Evolutionary conservation across 2,329 filamentous ascomycete genomes (phyloP).

Genomic region (Huntiella savannae): DNA sequence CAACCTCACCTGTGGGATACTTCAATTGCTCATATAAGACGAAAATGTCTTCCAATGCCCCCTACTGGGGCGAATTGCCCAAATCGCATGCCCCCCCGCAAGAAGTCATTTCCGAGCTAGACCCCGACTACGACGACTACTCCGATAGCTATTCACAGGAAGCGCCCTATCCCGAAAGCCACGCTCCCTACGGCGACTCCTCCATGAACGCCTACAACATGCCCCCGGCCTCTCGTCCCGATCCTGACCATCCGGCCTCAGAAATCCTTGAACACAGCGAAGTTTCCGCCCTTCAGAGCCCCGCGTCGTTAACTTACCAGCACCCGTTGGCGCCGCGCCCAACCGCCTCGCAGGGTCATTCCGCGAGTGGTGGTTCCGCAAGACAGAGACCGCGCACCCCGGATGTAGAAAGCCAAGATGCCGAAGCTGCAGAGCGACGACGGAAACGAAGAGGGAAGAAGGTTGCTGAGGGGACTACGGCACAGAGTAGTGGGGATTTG

Average conservation of each 20-base stretch:
- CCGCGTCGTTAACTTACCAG: conserved; percentile 9
- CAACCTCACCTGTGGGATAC: too few relatives aligned
- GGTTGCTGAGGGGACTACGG: conserved; percentile 4
- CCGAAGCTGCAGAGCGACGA: conserved; percentile 8
- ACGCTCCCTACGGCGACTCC: background rate
- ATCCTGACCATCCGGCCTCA: background rate
- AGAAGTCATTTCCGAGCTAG: too few relatives aligned
- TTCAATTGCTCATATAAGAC: too few relatives aligned
- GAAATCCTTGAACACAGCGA: conserved; percentile 2
- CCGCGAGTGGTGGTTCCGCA: background rate
- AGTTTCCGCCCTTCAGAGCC: conserved; percentile 5
- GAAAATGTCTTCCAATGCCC: conserved; percentile 8
- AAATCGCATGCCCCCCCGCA: background rate
- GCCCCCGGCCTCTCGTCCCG: conserved; percentile 1
- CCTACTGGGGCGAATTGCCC: conserved; percentile 8
- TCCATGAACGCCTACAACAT: conserved; percentile 3
- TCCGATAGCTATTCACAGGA: conserved; percentile 1
- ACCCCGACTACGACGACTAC: conserved; percentile 8
- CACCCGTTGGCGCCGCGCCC: conserved; percentile 10
- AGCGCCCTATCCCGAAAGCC: background rate
- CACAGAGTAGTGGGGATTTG: conserved; percentile 5
- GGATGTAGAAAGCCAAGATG: conserved; percentile 5
- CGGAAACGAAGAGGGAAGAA: conserved; percentile 10
- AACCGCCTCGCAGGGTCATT: conserved; percentile 3
- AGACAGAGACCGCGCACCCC: conserved; percentile 7